phyloP scores from a whole-genome alignment of 441 rosid species.

The Mallotus japonicus region DNA sequence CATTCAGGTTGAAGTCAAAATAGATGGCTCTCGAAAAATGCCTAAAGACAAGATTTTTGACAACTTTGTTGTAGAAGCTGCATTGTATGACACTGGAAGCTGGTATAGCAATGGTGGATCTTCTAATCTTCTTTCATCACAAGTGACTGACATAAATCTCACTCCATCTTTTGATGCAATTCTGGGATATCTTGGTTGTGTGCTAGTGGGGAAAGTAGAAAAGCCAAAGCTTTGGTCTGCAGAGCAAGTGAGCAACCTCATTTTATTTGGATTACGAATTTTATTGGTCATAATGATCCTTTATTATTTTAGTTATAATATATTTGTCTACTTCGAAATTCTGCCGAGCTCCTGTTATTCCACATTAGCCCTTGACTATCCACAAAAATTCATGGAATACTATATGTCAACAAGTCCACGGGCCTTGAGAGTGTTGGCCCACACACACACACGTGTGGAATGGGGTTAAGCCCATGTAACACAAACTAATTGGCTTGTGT shows the following conservation, averaged over 20 bases:
- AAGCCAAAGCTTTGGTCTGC: slow-evolving; percentile 96
- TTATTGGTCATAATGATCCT: neutral
- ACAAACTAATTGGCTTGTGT: too few relatives aligned
- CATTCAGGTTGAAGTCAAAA: slow-evolving; percentile 84
- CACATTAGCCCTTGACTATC: neutral
- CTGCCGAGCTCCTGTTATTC: neutral
- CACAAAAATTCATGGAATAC: neutral
- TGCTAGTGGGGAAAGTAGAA: slow-evolving; percentile 72
- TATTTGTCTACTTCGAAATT: neutral
- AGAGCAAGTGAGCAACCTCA: slow-evolving; percentile 66
- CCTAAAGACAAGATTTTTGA: slow-evolving; percentile 50
- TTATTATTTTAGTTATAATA: neutral
- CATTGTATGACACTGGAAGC: slow-evolving; percentile 65
- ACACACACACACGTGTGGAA: too few relatives aligned
- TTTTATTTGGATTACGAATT: slow-evolving; percentile 9
- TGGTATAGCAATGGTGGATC: slow-evolving; percentile 53
- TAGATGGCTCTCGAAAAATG: slow-evolving; percentile 56
- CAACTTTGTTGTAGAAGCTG: slow-evolving; percentile 74
- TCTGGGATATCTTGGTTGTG: slow-evolving; percentile 72
- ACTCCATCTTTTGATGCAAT: slow-evolving; percentile 40
- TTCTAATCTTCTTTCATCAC: slow-evolving; percentile 51
- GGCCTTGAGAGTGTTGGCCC: too few relatives aligned
- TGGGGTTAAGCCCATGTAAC: too few relatives aligned
- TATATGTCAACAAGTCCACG: too few relatives aligned
- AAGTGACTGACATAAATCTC: slow-evolving; percentile 56